A percentile compares a stretch with the other conserved stretches of the same genome.
These are phyloP conservation scores for Takashimella koratensis DNA, from an alignment of 1,284 basidiomycete genomes.

Conservation along the genomic window DNA sequence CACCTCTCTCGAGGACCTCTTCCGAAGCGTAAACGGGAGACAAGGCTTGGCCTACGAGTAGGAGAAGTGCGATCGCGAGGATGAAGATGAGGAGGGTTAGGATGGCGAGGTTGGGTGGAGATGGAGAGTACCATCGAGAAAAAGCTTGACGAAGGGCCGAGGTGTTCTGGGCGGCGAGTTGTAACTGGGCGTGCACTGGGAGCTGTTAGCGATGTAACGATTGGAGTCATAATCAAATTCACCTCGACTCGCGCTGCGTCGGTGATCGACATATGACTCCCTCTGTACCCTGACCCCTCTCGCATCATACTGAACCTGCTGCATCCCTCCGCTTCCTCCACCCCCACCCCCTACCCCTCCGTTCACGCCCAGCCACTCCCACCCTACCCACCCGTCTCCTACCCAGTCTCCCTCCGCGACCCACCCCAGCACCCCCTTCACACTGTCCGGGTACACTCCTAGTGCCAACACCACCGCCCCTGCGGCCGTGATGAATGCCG, in stretches of 20 bases:
- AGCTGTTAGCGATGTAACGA: slow-evolving; percentile 10
- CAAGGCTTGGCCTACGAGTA: slow-evolving; percentile 9
- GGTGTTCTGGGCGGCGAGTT: neutral
- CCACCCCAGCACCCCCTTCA: slow-evolving; percentile 18
- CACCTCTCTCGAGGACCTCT: neutral
- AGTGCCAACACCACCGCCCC: slow-evolving; percentile 23
- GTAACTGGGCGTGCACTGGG: neutral
- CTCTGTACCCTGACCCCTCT: neutral
- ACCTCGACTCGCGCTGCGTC: no score
- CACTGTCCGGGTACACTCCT: slow-evolving; percentile 26
- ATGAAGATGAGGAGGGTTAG: slow-evolving; percentile 1
- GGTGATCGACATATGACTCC: neutral
- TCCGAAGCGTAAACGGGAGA: neutral
- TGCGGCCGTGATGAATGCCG: slow-evolving; percentile 27
- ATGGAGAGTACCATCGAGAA: slow-evolving; percentile 17
- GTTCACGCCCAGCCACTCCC: neutral
- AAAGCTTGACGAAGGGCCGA: slow-evolving; percentile 11
- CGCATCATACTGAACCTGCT: neutral
- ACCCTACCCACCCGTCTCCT: no score
- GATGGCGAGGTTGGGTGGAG: slow-evolving; percentile 11
- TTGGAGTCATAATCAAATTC: no score
- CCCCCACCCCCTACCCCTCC: neutral
- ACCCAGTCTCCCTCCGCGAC: slow-evolving; percentile 13
- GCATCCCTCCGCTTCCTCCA: neutral
- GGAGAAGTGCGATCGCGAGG: slow-evolving; percentile 2